Base-by-base conservation (phyloP, 2,329 filamentous ascomycete species). In the Fusarium globosum region DNA sequence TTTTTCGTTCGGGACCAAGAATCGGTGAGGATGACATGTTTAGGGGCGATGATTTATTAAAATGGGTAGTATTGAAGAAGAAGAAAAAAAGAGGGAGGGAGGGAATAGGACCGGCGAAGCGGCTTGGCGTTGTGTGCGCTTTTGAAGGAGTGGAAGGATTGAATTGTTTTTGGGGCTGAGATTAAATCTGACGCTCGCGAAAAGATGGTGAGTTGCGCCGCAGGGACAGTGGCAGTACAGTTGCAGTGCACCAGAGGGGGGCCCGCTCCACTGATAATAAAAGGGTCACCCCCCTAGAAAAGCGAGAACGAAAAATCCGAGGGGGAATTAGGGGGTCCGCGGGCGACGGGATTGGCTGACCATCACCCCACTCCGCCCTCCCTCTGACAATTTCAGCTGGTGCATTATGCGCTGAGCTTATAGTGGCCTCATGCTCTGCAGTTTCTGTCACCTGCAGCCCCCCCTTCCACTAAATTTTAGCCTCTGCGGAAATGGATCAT, bases 11-110 rank as follows among this genome's bases (percentile, higher is more conserved):
- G 39, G 64, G 67, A 21, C 67, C 67, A 21, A 69, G 66, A 13
- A 64, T 69, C n/a, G 67, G 67, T 35, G 67, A 69, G 16, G 67
- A 52, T 13, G 66, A 70, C 68, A 70, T 70, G 46, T 51, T 46
- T 43, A 6, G 1, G 35, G 9, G 9, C 14, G 39, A 41, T 33
- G 14, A 45, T 6, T 6, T 36, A 33, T 49, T 49, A 51, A 48
- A 13, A 28, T 16, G 20, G 33, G n/a, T 33, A 33, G 33, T 33
- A 66, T 51, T 51, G 23, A 28, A 26, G 23, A 45, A 45, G 23
- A 28, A 35, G 33, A 35, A 45, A 30, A 16, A 49, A 42, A 26
- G 33, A 35, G 7, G 52, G 21, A 48, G 36, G 38, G 42, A 51
- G 33, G 35, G 55, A 53, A 36, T 43, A 6, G 21, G 30, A 43